phyloP scores from a whole-genome alignment of 768 basidiomycete species.

The Brasilioporus rufonigricans region DNA sequence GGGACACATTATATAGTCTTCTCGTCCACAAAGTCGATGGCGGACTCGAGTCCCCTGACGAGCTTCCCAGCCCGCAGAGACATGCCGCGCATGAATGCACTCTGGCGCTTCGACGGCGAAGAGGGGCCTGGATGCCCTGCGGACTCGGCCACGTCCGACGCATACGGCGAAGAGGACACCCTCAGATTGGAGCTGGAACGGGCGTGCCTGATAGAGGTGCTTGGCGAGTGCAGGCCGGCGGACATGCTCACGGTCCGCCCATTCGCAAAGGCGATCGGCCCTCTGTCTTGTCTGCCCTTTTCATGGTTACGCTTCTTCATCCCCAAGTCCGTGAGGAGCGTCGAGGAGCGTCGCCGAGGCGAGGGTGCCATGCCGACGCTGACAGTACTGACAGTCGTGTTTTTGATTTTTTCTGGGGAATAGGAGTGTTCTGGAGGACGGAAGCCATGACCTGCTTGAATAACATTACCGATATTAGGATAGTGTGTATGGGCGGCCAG shows the following conservation, averaged over 20 bases:
- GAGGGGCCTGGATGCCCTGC: slow-evolving; percentile 4
- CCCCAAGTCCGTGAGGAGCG: slow-evolving; percentile 13
- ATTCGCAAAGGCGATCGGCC: background rate
- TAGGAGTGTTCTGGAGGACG: slow-evolving; percentile 1
- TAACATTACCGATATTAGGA: slow-evolving; percentile 24
- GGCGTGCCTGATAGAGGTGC: slow-evolving; percentile 16
- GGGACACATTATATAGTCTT: slow-evolving; percentile 1
- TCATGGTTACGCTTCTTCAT: slow-evolving; percentile 5
- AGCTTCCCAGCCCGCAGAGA: slow-evolving; percentile 36
- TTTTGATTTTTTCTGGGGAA: slow-evolving; percentile 7
- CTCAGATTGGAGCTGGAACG: slow-evolving; percentile 29
- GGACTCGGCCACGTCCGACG: slow-evolving; percentile 9
- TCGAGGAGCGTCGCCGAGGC: slow-evolving; percentile 27
- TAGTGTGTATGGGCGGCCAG: slow-evolving; percentile 4
- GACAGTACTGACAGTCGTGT: slow-evolving; percentile 24
- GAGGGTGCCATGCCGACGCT: slow-evolving; percentile 16
- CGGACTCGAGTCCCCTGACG: slow-evolving; percentile 38
- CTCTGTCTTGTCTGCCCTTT: slow-evolving; percentile 5
- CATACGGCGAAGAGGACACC: slow-evolving; percentile 9
- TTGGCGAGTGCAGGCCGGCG: background rate
- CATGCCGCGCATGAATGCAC: slow-evolving; percentile 32
- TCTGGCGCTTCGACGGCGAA: slow-evolving; percentile 25
- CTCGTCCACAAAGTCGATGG: slow-evolving; percentile 41
- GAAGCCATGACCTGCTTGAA: slow-evolving; percentile 6
- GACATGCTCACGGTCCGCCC: slow-evolving; percentile 1